Evolutionary conservation across 495 filamentous ascomycete species (phyloP), one percentile per base, ranked within the genome.

Genomic region (Annulohypoxylon moriforme): DNA sequence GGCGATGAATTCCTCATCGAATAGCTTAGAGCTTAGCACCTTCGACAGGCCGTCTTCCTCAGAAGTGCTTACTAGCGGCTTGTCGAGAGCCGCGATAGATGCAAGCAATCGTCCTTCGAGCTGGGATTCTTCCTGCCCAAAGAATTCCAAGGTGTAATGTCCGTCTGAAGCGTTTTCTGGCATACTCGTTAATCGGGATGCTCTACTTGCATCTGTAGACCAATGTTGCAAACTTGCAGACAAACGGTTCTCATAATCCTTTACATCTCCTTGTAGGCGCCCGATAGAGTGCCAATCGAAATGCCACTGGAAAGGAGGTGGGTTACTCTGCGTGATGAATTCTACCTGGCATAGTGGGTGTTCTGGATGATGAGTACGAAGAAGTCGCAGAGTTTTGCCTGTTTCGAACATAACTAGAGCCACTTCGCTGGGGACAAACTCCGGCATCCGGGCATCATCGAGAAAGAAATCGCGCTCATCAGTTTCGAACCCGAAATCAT

Each of bases 271-370:
- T 63, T 91, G 87, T 38, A 93, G 81, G 44, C 76, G 68, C 57
- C 91, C 87, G 16, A 97, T 89, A 60, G 91, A 87, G 50, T 85
- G 78, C 94, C 94, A 97, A 2, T 88, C 87, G 60, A 91, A 94
- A 34, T 87, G 86, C 91, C 91, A 96, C 27, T 89, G 82, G 11
- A 97, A 79, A 18, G 72, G 78, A 1, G 91, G 90, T 36, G 87
- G 83, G 22, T 82, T 78, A 18, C 81, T 76, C n/a, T 75, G 75
- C 16, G 71, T 74, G 29, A 87, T 78, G 10, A 81, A 75, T 44
- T 85, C 84, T 31, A 79, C 72, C 55, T 81, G 84, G 20, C 88
- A 85, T 52, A 98, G 81, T 0, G 92, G 91, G 78, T 98, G 93
- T 5, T 90, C 84, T n/a, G 93, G 88, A 72, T 94, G 90, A 72